phyloP scores from a whole-genome alignment of 768 basidiomycete species.

The Nidularia sp. region DNA sequence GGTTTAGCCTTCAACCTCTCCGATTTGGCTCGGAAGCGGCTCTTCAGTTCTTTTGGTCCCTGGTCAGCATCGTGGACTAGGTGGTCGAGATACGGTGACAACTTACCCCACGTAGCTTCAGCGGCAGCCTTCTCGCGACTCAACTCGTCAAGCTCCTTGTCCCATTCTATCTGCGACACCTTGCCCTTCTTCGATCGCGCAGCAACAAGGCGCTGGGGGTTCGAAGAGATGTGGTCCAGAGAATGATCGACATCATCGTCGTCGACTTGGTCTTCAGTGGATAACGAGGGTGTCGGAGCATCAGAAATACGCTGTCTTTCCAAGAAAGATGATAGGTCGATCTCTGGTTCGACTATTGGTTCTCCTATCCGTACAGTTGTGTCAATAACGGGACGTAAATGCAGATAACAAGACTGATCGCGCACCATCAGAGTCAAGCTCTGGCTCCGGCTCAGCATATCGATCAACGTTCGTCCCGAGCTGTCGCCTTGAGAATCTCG shows the following conservation, averaged over 20 bases:
- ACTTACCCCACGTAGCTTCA: slow-evolving; percentile 76
- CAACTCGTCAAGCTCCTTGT: slow-evolving; percentile 59
- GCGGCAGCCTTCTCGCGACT: slow-evolving; percentile 67
- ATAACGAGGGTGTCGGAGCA: slow-evolving; percentile 10
- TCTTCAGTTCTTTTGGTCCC: slow-evolving; percentile 46
- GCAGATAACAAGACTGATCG: slow-evolving; percentile 1
- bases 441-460: slow-evolving; percentile 66
- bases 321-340: slow-evolving; percentile 66
- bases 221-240: slow-evolving; percentile 47
- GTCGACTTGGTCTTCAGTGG: slow-evolving; percentile 25
- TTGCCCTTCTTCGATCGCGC: slow-evolving; percentile 55
- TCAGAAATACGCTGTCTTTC: slow-evolving; percentile 56
- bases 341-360: slow-evolving; percentile 63
- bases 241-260: slow-evolving; percentile 60
- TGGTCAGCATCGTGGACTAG: background rate
- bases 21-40: slow-evolving; percentile 53
- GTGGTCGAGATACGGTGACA: too few species aligned
- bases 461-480: slow-evolving; percentile 71
- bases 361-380: slow-evolving; percentile 40
- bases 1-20: slow-evolving; percentile 40
- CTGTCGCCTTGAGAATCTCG: slow-evolving; percentile 53
- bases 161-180: slow-evolving; percentile 64
- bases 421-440: slow-evolving; percentile 69
- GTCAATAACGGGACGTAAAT: background rate
- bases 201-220: slow-evolving; percentile 7